phyloP scores from a whole-genome alignment of 441 rosid genomes.

The Populus hybrid region DNA sequence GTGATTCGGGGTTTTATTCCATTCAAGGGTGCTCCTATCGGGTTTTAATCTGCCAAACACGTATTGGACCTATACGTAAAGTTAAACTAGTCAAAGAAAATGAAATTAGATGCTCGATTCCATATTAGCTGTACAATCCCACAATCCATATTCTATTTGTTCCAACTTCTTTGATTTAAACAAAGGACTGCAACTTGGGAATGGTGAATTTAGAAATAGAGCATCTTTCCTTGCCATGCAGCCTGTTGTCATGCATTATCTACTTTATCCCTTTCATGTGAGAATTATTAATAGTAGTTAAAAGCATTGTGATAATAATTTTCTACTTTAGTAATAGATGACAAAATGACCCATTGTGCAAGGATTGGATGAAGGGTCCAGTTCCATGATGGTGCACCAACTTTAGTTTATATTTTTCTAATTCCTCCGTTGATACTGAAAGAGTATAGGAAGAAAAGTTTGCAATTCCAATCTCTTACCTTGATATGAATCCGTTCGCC shows the following conservation, averaged over 20 bases:
- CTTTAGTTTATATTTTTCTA: neutral
- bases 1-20: neutral
- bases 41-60: neutral
- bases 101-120: neutral
- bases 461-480: too few species aligned
- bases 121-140: neutral
- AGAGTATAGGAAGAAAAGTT: too few species aligned
- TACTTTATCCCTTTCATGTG: neutral
- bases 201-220: neutral
- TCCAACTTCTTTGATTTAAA: neutral
- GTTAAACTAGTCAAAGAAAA: neutral
- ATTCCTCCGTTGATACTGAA: too few species aligned
- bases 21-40: neutral
- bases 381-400: neutral
- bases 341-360: neutral
- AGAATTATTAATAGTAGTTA: neutral
- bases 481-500: too few species aligned
- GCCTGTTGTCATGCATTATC: neutral
- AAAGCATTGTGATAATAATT: neutral
- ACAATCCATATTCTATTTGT: neutral
- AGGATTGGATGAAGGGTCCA: neutral
- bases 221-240: neutral
- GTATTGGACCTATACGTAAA: neutral
- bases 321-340: neutral
- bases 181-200: conserved; percentile 1